Percentiles rank a stretch among this genome's conserved stretches.
Conservation (phyloP, 441 rosid genomes). For the Gossypium davidsonii region DNA sequence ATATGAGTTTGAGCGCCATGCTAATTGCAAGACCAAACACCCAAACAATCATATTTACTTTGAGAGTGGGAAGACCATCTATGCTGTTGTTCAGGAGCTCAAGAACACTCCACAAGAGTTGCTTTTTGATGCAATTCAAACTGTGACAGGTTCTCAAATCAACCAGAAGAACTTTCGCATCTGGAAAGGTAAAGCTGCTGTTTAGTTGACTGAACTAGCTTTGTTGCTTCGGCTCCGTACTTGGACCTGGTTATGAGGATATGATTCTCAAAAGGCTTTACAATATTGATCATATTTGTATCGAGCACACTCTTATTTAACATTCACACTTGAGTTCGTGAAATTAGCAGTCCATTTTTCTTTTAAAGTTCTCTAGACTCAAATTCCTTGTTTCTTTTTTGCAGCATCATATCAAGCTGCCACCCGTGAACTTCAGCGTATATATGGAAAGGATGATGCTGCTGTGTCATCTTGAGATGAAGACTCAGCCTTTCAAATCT, state of each 20-base stretch:
- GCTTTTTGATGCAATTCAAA: constrained; percentile 42
- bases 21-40: constrained; percentile 52
- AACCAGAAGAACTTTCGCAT: constrained; percentile 35
- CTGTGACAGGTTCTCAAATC: constrained; percentile 32
- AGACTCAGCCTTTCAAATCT: constrained; percentile 17
- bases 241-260: not conserved
- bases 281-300: not conserved
- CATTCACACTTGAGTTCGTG: not conserved
- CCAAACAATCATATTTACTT: constrained; percentile 52
- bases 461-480: constrained; percentile 30
- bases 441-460: constrained; percentile 37
- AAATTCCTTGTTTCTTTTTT: constrained; percentile 8
- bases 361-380: constrained; percentile 9
- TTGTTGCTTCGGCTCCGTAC: not conserved
- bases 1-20: constrained; percentile 48
- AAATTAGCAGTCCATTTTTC: not conserved
- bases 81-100: constrained; percentile 45
- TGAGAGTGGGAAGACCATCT: constrained; percentile 47
- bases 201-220: not conserved
- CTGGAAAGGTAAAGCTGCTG: constrained; percentile 38
- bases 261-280: not conserved
- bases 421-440: constrained; percentile 42
- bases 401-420: constrained; percentile 48
- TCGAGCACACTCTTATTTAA: not conserved
- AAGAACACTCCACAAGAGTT: constrained; percentile 38